A percentile compares a stretch with the other conserved stretches of the same genome.
phyloP scores from a whole-genome alignment of 1,139 yeast species.

The Pichia sp. region DNA sequence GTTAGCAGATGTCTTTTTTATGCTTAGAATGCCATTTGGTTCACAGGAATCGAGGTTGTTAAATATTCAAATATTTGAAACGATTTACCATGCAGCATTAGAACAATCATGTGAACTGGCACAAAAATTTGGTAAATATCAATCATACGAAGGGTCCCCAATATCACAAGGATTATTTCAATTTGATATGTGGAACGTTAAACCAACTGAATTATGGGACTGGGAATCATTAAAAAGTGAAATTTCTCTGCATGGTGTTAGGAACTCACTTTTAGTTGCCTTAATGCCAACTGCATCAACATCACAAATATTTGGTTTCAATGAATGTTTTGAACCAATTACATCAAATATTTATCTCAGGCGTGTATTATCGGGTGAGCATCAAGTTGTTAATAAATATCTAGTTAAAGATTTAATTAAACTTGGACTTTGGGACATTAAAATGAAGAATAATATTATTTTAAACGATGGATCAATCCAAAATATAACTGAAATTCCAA shows the following conservation, averaged over 20 bases:
- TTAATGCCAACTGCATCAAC: constrained; percentile 66
- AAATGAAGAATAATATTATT: constrained; percentile 72
- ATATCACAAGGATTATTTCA: constrained; percentile 49
- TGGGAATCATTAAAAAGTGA: constrained; percentile 43
- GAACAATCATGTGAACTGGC: constrained; percentile 52
- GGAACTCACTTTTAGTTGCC: constrained; percentile 53
- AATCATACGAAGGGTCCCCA: constrained; percentile 48
- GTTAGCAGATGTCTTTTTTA: constrained; percentile 50
- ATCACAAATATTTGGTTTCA: constrained; percentile 52
- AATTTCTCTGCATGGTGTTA: constrained; percentile 39
- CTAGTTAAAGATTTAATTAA: constrained; percentile 45
- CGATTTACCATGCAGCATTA: constrained; percentile 53
- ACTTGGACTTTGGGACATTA: constrained; percentile 44
- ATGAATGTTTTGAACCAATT: constrained; percentile 55
- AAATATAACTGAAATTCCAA: constrained; percentile 67
- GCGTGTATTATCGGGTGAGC: constrained; percentile 54
- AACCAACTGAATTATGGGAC: constrained; percentile 46
- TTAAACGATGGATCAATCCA: constrained; percentile 85
- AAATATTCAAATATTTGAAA: constrained; percentile 50
- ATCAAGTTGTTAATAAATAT: constrained; percentile 50
- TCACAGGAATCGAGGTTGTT: constrained; percentile 46
- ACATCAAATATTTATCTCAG: constrained; percentile 52
- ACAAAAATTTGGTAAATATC: constrained; percentile 40
- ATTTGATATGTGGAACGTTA: constrained; percentile 48
- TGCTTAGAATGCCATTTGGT: constrained; percentile 47